Evolutionary conservation across 805 yeast species (phyloP), one percentile per base, ranked within the genome.

Genomic region (Saccharomycopsis sp.): DNA sequence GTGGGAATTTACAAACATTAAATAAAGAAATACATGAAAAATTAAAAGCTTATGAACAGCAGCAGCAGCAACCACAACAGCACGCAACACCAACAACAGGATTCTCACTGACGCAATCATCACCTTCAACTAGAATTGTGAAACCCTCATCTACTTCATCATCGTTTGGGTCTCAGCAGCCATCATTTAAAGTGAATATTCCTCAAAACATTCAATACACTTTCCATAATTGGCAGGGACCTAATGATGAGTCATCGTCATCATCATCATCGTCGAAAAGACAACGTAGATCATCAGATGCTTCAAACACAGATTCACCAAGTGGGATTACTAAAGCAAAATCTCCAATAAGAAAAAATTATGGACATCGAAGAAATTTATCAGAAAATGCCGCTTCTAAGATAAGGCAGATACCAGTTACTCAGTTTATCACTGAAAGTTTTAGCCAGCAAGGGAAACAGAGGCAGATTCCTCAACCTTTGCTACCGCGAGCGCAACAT

Each of bases 151-250:
- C 44, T 11, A 22, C 44, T 17, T 41, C 45, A n/a, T 31, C 45
- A 7, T 23, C 40, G 3, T 22, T 37, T 4, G 28, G 33, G 6
- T 42, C 57, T 4, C 40, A 45, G 36, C 54, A 54, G 8, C 56
- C 56, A 3, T 52, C 62, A 9, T 62, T 63, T 60, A 61, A 58
- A 48, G 58, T 62, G 7, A 56, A 51, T 31, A 43, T 59, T 3
- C 64, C 65, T 2, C 60, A 57, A 41, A 59, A 60, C 32, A 60
- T 57, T 29, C 61, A 60, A 31, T 62, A 53, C 44, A 64, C 62
- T 41, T 63, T 63, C 45, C 66, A 63, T 39, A 64, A 62, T 44
- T 63, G 65, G 65, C 46, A 57, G 7, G 65, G 62, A 2, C 64
- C 65, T 7, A 7, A 14, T 7, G 17, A 14, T 20, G 19, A 5